Conservation (phyloP, 768 basidiomycete species). For the Boletus subparvulus region DNA sequence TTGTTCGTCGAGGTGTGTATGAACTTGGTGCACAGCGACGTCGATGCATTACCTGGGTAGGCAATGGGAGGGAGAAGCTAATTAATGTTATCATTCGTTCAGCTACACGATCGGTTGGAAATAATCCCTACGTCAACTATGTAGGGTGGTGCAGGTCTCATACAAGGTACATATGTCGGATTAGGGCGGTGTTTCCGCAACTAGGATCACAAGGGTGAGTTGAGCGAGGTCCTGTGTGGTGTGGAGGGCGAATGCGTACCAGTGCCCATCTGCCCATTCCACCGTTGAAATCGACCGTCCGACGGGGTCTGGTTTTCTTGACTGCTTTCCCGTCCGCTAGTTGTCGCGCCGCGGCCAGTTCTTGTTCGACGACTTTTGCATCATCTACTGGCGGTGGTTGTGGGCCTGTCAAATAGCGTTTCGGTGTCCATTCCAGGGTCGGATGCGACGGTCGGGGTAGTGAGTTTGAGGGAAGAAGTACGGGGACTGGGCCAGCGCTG, state of each 20-base stretch:
- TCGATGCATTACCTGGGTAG: constrained; percentile 87
- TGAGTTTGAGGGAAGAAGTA: constrained; percentile 52
- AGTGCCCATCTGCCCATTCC: constrained; percentile 82
- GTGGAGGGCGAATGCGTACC: constrained; percentile 46
- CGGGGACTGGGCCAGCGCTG: constrained; percentile 37
- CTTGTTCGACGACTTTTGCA: constrained; percentile 70
- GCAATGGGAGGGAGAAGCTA: constrained; percentile 94
- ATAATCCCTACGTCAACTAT: constrained; percentile 74
- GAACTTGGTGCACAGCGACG: constrained; percentile 94
- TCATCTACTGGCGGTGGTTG: constrained; percentile 82
- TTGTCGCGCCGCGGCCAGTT: constrained; percentile 71
- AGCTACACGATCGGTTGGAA: constrained; percentile 22
- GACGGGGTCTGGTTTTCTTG: constrained; percentile 88
- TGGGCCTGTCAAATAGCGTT: constrained; percentile 60
- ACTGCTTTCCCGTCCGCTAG: constrained; percentile 76
- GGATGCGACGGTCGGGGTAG: constrained; percentile 38
- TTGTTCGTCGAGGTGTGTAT: constrained; percentile 99
- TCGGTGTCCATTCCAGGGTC: constrained; percentile 74
- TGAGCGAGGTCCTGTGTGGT: neutral
- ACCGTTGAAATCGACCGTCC: constrained; percentile 95
- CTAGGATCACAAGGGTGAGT: constrained; percentile 36
- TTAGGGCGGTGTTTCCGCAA: constrained; percentile 77
- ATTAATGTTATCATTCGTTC: constrained; percentile 25
- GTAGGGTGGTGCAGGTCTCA: constrained; percentile 85
- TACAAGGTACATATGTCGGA: constrained; percentile 67